Evolutionary conservation across 495 filamentous ascomycete species (phyloP), one percentile per base, ranked within the genome.

Genomic region (Lophium mytilinum): DNA sequence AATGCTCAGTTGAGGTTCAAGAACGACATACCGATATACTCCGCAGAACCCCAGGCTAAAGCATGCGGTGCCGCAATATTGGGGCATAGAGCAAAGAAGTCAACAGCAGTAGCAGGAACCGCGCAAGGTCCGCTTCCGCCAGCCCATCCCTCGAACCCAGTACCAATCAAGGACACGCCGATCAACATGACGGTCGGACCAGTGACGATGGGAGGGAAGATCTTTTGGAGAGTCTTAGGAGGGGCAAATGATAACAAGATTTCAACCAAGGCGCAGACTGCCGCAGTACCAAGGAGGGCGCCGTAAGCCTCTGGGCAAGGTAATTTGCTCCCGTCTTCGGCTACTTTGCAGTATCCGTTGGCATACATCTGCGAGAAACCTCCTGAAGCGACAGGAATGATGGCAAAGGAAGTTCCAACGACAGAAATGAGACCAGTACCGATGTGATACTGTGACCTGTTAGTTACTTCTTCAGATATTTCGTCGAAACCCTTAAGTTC

Each of bases 161-260:
- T 79, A 62, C 85, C 62, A 64, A 95, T 86, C 36, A 94, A 76
- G 42, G 76, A 43, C 15, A 45, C 33, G 36, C 39, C 30, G 45
- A 53, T 50, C 42, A 56, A 33, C 17, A 52, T 34, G 53, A 64
- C 45, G 52, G 56, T 50, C 52, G 64, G 64, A 45, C 89, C 89
- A 11, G 89, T 95, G 37, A 95, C 88, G 40, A 95, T 76, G 0
- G 88, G 89, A 39, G 89, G 89, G 71, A 95, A 94, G 63, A 94
- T 76, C 61, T 77, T 80, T 56, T 88, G 80, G 52, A 94, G 76
- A 43, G 84, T 64, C 45, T 67, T 70, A 17, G 85, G 85, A 57
- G 85, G 85, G 51, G 83, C 79, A 68, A 90, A 90, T 14, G 83
- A 84, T 45, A 89, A 73, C n/a, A 75, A 70, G 55, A 90, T 80